Evolutionary conservation across 768 basidiomycete species (phyloP).

Genomic region (Suillus subalutaceus): DNA sequence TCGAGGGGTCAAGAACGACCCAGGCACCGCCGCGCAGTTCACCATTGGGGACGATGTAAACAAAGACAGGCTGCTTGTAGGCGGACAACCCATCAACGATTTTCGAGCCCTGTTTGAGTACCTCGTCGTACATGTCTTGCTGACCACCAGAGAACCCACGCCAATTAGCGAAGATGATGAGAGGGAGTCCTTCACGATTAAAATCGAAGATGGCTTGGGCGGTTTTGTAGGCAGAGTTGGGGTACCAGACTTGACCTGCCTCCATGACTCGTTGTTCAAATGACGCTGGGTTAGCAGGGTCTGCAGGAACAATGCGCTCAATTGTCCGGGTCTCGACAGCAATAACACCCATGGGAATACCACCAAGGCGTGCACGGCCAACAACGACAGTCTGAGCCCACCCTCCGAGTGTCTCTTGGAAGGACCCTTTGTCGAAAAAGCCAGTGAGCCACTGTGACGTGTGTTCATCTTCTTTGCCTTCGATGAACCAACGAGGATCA

Average conservation of each 20-base stretch:
- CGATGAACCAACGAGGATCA: conserved; percentile 98
- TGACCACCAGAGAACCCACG: conserved; percentile 99
- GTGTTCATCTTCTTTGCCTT: conserved; percentile 87
- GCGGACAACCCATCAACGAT: conserved; percentile 97
- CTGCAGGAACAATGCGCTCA: conserved; percentile 95
- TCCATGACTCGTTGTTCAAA: conserved; percentile 99
- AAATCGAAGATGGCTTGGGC: conserved; percentile 99
- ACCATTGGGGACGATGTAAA: conserved; percentile 98
- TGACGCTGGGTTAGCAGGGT: conserved; percentile 95
- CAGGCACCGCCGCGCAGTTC: conserved; percentile 99
- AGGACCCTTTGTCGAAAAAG: conserved; percentile 96
- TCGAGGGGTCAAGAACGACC: conserved; percentile 98
- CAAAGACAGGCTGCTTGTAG: conserved; percentile 97
- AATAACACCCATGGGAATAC: conserved; percentile 97
- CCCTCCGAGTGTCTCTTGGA: conserved; percentile 98
- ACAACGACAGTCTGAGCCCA: conserved; percentile 99
- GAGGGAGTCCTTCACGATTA: conserved; percentile 93
- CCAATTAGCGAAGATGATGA: conserved; percentile 99
- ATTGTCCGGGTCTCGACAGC: conserved; percentile 98
- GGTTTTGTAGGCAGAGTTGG: conserved; percentile 99
- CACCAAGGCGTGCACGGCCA: conserved; percentile 93
- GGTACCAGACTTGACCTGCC: conserved; percentile 99
- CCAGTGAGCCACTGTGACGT: conserved; percentile 79
- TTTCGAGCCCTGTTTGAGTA: conserved; percentile 96
- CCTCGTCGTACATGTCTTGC: conserved; percentile 98